Base-by-base conservation (phyloP, 2,329 filamentous ascomycete species). In the Diaporthe sp. region DNA sequence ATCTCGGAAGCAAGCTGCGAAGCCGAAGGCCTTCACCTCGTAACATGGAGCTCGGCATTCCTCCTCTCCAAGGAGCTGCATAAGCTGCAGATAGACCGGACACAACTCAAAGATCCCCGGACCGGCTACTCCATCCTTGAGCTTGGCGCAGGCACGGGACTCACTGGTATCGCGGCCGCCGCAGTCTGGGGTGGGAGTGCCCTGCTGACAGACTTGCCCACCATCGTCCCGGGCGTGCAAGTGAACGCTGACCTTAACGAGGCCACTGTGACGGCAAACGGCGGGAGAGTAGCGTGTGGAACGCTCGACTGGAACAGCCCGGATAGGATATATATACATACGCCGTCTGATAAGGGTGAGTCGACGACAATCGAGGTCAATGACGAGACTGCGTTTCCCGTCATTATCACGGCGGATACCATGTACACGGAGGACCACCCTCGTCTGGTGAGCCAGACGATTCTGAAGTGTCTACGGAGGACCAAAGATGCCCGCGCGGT, bases 381-480 rank as follows among this genome's bases (percentile, higher is more conserved):
- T 34, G 73, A 75, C 7, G 68, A 70, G 49, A 75, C 71, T 44
- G 73, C 70, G 4, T 76, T 76, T 55, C 75, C 75, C 3, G 57
- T 76, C 17, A 72, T 76, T 39, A 37, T 76, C 17, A 71, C 75
- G 0, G 75, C 75, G 12, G 75, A 76, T n/a, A 76, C 75, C 10
- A 73, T 76, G 75, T 76, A 76, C 28, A 76, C 75, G 7, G 75
- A 76, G 12, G 75, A 75, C 3, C 75, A 76, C 10, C 75, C 75
- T 34, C 46, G 39, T 12, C 28, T 76, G 39, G 44, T 76, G 31
- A 76, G 75, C 37, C 70, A 75, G 70, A 73, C 73, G 19, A 75
- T 76, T 25, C 44, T 75, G 31, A 72, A 71, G 31, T 76, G 75
- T 34, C 22, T 76, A 4, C 73, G 75, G 19, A 51, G 57, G 44